Conservation (phyloP, 78 protist species). For the Dictyostelium discoideum region DNA sequence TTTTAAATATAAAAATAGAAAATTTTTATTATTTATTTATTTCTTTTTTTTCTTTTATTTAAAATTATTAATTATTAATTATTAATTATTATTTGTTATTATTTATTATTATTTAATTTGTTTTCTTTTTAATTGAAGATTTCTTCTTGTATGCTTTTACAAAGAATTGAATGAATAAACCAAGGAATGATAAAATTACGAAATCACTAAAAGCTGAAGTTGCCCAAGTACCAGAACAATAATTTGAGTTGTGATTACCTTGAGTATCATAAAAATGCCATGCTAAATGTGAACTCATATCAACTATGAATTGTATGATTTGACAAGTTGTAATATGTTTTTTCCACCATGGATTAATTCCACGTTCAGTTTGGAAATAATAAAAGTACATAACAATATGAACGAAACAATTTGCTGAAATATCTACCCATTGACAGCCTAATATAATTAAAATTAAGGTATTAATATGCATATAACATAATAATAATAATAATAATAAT, state of each 20-base stretch:
- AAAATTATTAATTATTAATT: too few relatives aligned
- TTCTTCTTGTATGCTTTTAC: conserved; percentile 7
- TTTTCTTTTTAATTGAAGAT: neutral
- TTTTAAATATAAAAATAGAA: too few relatives aligned
- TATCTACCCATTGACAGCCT: conserved; percentile 53
- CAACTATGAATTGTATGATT: conserved; percentile 75
- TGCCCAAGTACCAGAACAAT: conserved; percentile 3
- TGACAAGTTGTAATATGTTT: conserved; percentile 67
- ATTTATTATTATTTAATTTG: neutral
- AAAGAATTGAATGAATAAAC: conserved; percentile 62
- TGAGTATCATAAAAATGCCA: conserved; percentile 29
- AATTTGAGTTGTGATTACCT: neutral
- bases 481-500: neutral
- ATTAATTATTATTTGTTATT: neutral
- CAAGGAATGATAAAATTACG: conserved; percentile 53
- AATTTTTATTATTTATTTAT: too few relatives aligned
- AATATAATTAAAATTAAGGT: too few relatives aligned
- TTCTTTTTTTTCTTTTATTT: too few relatives aligned
- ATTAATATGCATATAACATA: too few relatives aligned
- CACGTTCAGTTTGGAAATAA: conserved; percentile 33
- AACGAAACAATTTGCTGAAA: conserved; percentile 81
- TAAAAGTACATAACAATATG: conserved; percentile 88
- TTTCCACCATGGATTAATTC: conserved; percentile 85
- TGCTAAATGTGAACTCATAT: conserved; percentile 28
- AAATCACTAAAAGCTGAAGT: conserved; percentile 29